Base-by-base conservation (phyloP, 2,329 filamentous ascomycete species). In the Aspergillus texensis region DNA sequence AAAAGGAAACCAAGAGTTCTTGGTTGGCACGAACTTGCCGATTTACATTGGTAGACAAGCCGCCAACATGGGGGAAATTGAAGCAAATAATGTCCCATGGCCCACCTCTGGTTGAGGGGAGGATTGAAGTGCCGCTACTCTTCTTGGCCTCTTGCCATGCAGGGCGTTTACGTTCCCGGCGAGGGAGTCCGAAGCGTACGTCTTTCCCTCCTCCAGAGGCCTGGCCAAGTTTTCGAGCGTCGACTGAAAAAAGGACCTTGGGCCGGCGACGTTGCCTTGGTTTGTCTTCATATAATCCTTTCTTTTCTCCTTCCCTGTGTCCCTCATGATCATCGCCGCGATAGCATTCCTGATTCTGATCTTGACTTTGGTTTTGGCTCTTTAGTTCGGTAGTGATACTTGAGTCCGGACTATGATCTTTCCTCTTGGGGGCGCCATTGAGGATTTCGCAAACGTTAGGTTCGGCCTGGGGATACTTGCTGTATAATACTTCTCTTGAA, bases 31-130 rank as follows among this genome's bases (percentile, higher is more conserved):
- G 89, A 16, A 97, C 93, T 80, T 99, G 95, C 41, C 95, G 86
- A 81, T 97, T 97, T 61, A 97, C 91, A 80, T 98, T 94, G 70
- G 91, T 98, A 68, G 88, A 91, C 72, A 96, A 89, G 53, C 95
- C 95, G 67, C 95, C 95, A 4, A 96, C 91, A 81, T 99, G 95
- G 41, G 95, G 95, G 78, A 99, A 99, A 83, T 97, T 97, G 87
- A 98, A 99, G 68, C 94, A 84, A 66, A 98, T 89, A 62, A 88
- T 86, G 77, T 96, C 89, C 84, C 91, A 94, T 4, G 82, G 78
- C 4, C 79, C 78, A 19, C 72, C 72, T 4, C 61, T 43, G 9
- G 53, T 60, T 30, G 48, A n/a, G 28, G 57, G 62, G 21, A 45
- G 21, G 30, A 65, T 50, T 57, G 21, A 1, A 32, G 24, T n/a